phyloP scores from a whole-genome alignment of 2,329 filamentous ascomycete species.

The Ophiostoma perfectum region DNA sequence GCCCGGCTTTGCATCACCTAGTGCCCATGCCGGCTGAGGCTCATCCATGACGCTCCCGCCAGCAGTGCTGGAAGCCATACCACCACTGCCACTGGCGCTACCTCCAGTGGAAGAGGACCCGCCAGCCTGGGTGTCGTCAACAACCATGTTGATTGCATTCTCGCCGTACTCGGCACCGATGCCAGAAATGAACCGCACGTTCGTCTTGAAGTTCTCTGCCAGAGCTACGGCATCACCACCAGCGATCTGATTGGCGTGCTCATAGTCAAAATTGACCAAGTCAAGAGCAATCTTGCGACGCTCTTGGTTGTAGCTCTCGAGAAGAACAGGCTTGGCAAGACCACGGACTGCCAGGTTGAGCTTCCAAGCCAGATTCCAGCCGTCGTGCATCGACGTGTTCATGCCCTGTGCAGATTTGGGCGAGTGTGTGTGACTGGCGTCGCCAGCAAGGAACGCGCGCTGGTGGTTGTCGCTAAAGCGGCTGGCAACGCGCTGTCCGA shows the following conservation, averaged over 20 bases:
- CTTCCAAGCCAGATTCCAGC: conserved; percentile 59
- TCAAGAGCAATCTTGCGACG: conserved; percentile 57
- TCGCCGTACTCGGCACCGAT: conserved; percentile 55
- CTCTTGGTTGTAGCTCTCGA: conserved; percentile 59
- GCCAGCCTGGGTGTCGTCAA: conserved; percentile 25
- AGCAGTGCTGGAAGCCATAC: not conserved
- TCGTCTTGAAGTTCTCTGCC: conserved; percentile 59
- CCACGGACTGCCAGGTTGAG: conserved; percentile 51
- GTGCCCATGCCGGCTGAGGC: conserved; percentile 32
- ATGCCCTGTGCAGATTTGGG: conserved; percentile 62
- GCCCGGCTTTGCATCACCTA: conserved; percentile 44
- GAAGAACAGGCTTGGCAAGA: conserved; percentile 48
- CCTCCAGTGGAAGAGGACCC: not conserved
- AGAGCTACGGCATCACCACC: conserved; percentile 54
- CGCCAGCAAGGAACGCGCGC: conserved; percentile 57
- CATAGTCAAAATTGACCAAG: conserved; percentile 54
- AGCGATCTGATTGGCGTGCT: conserved; percentile 40
- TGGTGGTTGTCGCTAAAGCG: conserved; percentile 58
- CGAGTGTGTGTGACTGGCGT: conserved; percentile 62
- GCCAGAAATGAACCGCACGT: conserved; percentile 63
- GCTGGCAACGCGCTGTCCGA: conserved; percentile 65
- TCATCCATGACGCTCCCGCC: not conserved
- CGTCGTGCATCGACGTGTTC: conserved; percentile 58
- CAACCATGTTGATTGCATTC: conserved; percentile 44
- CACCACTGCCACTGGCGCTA: not conserved